Base-by-base conservation (phyloP, 176 grass and related monocot species). In the Juncus inflexus region DNA sequence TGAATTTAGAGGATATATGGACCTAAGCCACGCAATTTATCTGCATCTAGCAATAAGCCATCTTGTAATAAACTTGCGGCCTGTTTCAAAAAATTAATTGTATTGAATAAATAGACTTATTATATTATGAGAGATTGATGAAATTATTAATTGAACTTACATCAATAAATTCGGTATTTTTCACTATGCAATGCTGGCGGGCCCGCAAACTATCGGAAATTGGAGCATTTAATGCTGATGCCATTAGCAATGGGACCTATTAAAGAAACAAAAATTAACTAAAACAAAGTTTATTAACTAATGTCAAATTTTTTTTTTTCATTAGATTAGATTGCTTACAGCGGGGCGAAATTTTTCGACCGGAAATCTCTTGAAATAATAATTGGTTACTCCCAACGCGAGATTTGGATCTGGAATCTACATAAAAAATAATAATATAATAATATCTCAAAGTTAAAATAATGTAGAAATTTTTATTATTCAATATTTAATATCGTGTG, bases 101-200 rank as follows among this genome's bases (percentile, higher is more conserved):
- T 28, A 28, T 28, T 28, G 19, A 28, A 28, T 28, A 28, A 28
- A 28, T 28, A 28, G 19, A 28, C 19, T 28, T 28, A 28, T 28
- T 28, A 28, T 28, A 28, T 28, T 75, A 58, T 78, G 12, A 35
- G 67, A 76, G 37, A 59, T 12, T 47, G 49, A 10, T 12, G 11
- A 52, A 35, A 58, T 3, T 28, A 37, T 42, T 11, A 72, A 5
- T 61, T 37, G 4, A 47, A 57, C 85, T 75, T 55, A 97, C 94
- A 92, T 97, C 87, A 75, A 97, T 97, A 87, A 97, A 91, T 89
- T 97, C 94, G 67, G 85, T 89, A 72, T 91, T 97, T 84, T 89
- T 89, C 1, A 87, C 94, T 60, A 97, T 77, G 12, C 74, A 81
- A 40, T 89, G 94, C 16, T 97, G 94, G 12, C 85, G 73, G 28